phyloP scores from a whole-genome alignment of 2,329 filamentous ascomycete genomes.

The Fusarium sp. region DNA sequence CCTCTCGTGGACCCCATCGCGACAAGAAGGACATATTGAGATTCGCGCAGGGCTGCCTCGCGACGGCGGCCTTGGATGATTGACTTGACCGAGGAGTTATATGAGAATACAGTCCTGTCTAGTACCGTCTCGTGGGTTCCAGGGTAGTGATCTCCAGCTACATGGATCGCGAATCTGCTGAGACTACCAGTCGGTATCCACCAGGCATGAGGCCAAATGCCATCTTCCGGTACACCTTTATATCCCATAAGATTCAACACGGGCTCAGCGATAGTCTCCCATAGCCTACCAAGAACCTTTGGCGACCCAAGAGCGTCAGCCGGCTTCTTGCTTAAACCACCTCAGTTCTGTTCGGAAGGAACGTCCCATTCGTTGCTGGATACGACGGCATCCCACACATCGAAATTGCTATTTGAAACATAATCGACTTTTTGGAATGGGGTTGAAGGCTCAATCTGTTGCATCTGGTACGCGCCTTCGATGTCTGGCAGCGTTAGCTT shows the following conservation, averaged over 20 bases:
- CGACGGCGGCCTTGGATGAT: background rate
- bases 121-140: background rate
- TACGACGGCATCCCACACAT: background rate
- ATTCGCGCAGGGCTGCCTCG: background rate
- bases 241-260: background rate
- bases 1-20: background rate
- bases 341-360: background rate
- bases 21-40: background rate
- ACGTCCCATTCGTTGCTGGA: background rate
- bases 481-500: background rate
- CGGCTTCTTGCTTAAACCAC: background rate
- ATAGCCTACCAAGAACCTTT: background rate
- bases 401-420: background rate
- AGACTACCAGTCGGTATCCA: constrained; percentile 2
- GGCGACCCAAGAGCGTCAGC: background rate
- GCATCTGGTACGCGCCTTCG: background rate
- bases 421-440: background rate
- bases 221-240: background rate
- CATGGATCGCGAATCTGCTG: constrained; percentile 6
- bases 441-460: background rate
- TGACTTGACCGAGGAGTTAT: background rate
- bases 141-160: background rate
- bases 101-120: constrained; percentile 4
- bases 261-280: background rate
- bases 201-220: background rate